Percentiles rank a stretch among this genome's conserved stretches.
These are phyloP conservation scores for Wickerhamiella azymoides DNA, from an alignment of 805 yeast genomes.

Conservation along the genomic window DNA sequence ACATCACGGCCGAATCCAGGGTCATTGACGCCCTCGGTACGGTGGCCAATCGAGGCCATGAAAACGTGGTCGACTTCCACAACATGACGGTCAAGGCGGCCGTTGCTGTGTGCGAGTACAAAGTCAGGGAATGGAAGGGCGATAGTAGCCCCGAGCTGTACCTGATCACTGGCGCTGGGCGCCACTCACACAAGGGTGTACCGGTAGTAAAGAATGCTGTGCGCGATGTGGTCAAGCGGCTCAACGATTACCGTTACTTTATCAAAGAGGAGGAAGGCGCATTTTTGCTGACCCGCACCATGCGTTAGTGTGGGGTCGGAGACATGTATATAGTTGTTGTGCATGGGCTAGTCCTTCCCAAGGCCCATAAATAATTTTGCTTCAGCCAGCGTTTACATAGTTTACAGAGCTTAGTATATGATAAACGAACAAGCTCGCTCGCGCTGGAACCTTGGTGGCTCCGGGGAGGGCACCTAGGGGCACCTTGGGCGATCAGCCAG, in stretches of 20 bases:
- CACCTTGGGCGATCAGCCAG: too few relatives aligned
- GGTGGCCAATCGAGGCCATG: not conserved
- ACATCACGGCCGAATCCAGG: conserved; percentile 3
- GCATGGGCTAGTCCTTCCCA: too few relatives aligned
- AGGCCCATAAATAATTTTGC: too few relatives aligned
- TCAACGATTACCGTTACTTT: not conserved
- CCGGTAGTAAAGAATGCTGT: conserved; percentile 13
- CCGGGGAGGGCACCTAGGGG: too few relatives aligned
- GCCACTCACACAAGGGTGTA: conserved; percentile 12
- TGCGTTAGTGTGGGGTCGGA: too few relatives aligned
- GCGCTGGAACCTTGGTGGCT: too few relatives aligned
- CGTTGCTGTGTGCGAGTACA: conserved; percentile 5
- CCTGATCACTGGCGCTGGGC: conserved; percentile 15
- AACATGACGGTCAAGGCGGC: conserved; percentile 11
- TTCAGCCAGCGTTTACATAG: too few relatives aligned
- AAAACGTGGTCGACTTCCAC: conserved; percentile 8
- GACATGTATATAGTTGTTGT: too few relatives aligned
- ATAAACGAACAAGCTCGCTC: too few relatives aligned
- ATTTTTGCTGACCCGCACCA: not conserved
- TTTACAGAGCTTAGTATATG: too few relatives aligned
- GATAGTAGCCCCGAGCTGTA: not conserved
- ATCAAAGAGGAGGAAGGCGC: conserved; percentile 5
- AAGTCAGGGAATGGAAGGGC: conserved; percentile 2
- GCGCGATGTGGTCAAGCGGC: conserved; percentile 7
- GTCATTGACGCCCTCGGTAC: conserved; percentile 1